Evolutionary conservation across 2,329 filamentous ascomycete genomes (phyloP), one percentile per base, ranked within the genome.

Genomic region (Penicillium janthinellum): DNA sequence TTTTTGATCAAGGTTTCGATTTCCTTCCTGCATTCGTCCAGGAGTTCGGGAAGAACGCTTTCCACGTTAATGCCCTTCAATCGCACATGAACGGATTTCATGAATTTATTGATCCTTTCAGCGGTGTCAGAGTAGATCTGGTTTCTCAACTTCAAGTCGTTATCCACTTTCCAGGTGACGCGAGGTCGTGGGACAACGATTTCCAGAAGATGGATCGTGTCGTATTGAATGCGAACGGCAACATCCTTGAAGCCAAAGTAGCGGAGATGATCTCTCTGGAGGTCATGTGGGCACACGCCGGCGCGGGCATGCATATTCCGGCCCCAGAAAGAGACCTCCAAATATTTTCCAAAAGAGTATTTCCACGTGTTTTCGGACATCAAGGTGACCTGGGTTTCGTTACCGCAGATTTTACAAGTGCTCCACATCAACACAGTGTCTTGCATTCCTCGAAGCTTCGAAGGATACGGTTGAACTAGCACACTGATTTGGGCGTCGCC

Each of bases 321-420:
- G 71, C 93, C 94, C 93, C 94, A 99, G 75, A 98, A 98, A 2
- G 93, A 92, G 17, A 99, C 82, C 76, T 99, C 95, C n/a, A 99
- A 82, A 70, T 98, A 99, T 76, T 99, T 99, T 11, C 92, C 95
- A 71, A 99, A 96, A 0, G 95, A 99, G 74, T 99, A 99, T 74
- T 96, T 97, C 90, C 92, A 99, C 0, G 93, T 96, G 69, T 88
- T 92, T 58, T 92, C 88, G 0, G 94, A 97, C 92, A 99, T 97
- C 35, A 89, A 88, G 66, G 91, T 90, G 50, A 93, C 88, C 41
- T 92, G 90, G 0, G 94, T 96, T 73, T 98, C 93, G 66, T 91
- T 91, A 54, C 91, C 89, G 75, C 96, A 99, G 34, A 91, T 83
- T 69, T 96, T 95, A 80, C 95, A 99, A 68, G 90, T 92, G 66